Evolutionary conservation across 2,329 filamentous ascomycete species (phyloP).

Genomic region (Fusarium abutilonis): DNA sequence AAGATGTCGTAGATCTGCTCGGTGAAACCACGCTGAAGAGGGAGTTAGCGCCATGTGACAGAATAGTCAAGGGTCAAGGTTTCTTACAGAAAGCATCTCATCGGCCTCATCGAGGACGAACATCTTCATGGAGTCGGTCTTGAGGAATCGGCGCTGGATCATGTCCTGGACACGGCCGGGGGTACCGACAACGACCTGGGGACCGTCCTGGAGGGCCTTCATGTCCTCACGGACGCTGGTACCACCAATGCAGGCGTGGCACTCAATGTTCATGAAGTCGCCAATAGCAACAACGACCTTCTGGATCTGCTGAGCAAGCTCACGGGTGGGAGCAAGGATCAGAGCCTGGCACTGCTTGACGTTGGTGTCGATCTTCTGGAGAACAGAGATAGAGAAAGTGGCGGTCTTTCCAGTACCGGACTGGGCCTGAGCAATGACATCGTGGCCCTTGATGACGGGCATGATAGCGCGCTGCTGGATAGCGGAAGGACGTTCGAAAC

Average conservation of each 20-base stretch:
- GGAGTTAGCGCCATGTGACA: conserved; percentile 49
- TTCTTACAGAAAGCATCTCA: conserved; percentile 91
- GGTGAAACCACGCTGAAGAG: conserved; percentile 87
- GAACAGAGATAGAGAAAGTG: conserved; percentile 98
- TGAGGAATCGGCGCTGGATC: conserved; percentile 97
- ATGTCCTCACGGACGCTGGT: conserved; percentile 99
- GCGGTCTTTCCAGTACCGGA: conserved; percentile 99
- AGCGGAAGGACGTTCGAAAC: conserved; percentile 99
- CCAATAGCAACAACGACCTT: conserved; percentile 99
- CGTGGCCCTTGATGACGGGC: conserved; percentile 99
- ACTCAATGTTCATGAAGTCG: conserved; percentile 99
- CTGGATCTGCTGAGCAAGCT: conserved; percentile 99
- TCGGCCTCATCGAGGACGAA: conserved; percentile 99
- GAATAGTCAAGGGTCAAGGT: background rate
- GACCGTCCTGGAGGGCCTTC: conserved; percentile 94
- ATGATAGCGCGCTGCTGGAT: conserved; percentile 99
- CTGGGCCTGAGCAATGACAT: conserved; percentile 99
- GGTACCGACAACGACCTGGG: conserved; percentile 97
- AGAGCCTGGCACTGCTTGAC: conserved; percentile 98
- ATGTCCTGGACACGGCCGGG: conserved; percentile 99
- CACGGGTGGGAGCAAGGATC: conserved; percentile 96
- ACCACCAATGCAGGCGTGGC: conserved; percentile 98
- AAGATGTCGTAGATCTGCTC: conserved; percentile 99
- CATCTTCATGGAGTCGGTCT: conserved; percentile 99
- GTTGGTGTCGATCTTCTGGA: conserved; percentile 97